A percentile compares a stretch with the other conserved stretches of the same genome.
Evolutionary conservation across 148 eudicot species (phyloP).

Genomic region (Simmondsia chinensis): DNA sequence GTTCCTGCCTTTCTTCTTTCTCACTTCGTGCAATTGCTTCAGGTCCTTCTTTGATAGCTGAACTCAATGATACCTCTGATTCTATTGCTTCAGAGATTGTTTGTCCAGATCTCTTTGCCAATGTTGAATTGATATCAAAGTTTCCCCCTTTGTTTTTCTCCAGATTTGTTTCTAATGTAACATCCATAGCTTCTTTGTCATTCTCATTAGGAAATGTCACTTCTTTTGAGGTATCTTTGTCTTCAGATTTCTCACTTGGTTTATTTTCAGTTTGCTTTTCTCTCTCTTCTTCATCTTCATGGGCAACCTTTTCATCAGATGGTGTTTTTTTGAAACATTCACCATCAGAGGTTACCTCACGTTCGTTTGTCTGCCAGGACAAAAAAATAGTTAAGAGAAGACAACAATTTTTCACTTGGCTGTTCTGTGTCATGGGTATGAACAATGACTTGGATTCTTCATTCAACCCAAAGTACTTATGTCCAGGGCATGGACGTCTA

Average conservation of each 20-base stretch:
- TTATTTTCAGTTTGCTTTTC: background rate
- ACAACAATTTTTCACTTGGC: too few species aligned
- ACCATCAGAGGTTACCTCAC: conserved; percentile 16
- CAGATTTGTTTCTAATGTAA: background rate
- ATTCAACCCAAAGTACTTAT: too few species aligned
- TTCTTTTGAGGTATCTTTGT: too few species aligned
- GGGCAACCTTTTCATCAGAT: conserved; percentile 16
- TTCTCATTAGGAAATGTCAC: background rate
- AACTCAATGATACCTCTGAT: background rate
- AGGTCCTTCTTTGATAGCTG: background rate
- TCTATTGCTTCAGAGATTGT: background rate
- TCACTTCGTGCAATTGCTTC: background rate
- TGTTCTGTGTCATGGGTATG: too few species aligned
- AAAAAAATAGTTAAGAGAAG: too few species aligned
- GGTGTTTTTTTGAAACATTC: conserved; percentile 23
- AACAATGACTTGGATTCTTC: too few species aligned
- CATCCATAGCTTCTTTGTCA: too few species aligned
- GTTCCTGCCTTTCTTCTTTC: background rate
- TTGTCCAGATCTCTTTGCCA: background rate
- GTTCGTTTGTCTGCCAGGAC: conserved; percentile 9
- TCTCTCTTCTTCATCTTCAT: background rate
- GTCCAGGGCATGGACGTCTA: too few species aligned
- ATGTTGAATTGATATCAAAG: background rate
- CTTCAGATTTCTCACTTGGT: background rate
- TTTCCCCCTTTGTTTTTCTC: background rate